Base-by-base conservation (phyloP, 148 eudicot species). In the Arctostaphylos glauca region DNA sequence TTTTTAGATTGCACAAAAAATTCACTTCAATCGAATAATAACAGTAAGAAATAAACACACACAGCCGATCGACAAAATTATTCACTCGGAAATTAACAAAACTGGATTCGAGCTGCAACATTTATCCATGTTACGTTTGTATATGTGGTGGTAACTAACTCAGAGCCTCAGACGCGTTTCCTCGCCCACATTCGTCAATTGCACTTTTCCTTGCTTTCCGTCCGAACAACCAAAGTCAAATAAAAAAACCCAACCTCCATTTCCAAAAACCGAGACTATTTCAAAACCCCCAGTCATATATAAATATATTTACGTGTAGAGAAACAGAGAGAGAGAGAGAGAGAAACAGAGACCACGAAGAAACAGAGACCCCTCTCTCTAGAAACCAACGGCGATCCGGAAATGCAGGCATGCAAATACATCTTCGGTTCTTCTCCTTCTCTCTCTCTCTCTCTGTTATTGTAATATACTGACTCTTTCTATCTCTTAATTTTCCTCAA, bases 361-460 rank as follows among this genome's bases (percentile, higher is more conserved):
- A 76, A 16, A 76, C 43, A 53, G 46, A 56, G 31, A 18, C 79
- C 13, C 23, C 59, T 59, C 82, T 80, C 60, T 80, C 82, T 38
- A 9, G 15, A 31, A 70, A 70, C 44, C 73, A 41, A 54, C 76
- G 38, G 60, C 52, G 46, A 70, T 23, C 66, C 76, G 60, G 50
- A 81, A 50, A 81, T 81, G 83, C 62, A 68, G 83, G 82, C 60
- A 80, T 67, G 83, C 77, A 38, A 53, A 18, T 44, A 18, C 62
- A 18, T 19, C 5, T n/a, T 38, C 5, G 15, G 16, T 47, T 66
- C 8, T 6, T 23, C 31, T 7, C 9, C 2, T 64, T 76, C 46
- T 48, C 47, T 47, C 2, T 18, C n/a, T 3, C 44, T 72, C 48
- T 41, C 23, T 50, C 43, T 58, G 23, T 38, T 15, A 3, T 9